phyloP scores from a whole-genome alignment of 2,329 filamentous ascomycete species.

The Leptographium flavum region DNA sequence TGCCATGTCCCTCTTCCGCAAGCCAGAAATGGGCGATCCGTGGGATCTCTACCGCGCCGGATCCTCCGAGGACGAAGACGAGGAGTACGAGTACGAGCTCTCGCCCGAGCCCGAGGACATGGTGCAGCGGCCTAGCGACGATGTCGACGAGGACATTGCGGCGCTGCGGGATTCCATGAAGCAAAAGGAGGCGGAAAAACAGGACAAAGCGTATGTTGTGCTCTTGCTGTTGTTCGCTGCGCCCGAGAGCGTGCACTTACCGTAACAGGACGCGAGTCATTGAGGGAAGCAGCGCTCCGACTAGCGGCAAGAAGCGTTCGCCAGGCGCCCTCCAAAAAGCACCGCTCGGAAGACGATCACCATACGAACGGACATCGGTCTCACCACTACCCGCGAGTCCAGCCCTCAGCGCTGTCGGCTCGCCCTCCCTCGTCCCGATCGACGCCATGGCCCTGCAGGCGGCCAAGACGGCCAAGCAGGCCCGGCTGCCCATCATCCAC shows the following conservation, averaged over 20 bases:
- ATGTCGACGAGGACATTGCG: slow-evolving; percentile 34
- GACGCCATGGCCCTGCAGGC: slow-evolving; percentile 36
- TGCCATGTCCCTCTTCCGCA: slow-evolving; percentile 36
- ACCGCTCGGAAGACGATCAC: slow-evolving; percentile 9
- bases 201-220: slow-evolving; percentile 27
- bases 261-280: slow-evolving; percentile 22
- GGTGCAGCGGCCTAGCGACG: slow-evolving; percentile 18
- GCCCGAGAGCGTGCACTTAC: slow-evolving; percentile 4
- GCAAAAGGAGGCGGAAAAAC: slow-evolving; percentile 28
- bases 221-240: background rate
- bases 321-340: slow-evolving; percentile 10
- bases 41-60: slow-evolving; percentile 9
- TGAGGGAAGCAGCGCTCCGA: slow-evolving; percentile 15
- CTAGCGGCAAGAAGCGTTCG: slow-evolving; percentile 12
- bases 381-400: slow-evolving; percentile 37
- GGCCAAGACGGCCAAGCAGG: slow-evolving; percentile 32
- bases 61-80: slow-evolving; percentile 11
- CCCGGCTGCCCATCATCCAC: slow-evolving; percentile 38
- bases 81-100: slow-evolving; percentile 10
- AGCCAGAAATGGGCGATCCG: slow-evolving; percentile 17
- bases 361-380: slow-evolving; percentile 8
- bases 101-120: slow-evolving; percentile 9
- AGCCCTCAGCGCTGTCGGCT: slow-evolving; percentile 36
- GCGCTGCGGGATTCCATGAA: slow-evolving; percentile 31
- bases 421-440: slow-evolving; percentile 35